Evolutionary conservation across 768 basidiomycete genomes (phyloP), one percentile per base, ranked within the genome.

Genomic region (Lactifluus piperatus): DNA sequence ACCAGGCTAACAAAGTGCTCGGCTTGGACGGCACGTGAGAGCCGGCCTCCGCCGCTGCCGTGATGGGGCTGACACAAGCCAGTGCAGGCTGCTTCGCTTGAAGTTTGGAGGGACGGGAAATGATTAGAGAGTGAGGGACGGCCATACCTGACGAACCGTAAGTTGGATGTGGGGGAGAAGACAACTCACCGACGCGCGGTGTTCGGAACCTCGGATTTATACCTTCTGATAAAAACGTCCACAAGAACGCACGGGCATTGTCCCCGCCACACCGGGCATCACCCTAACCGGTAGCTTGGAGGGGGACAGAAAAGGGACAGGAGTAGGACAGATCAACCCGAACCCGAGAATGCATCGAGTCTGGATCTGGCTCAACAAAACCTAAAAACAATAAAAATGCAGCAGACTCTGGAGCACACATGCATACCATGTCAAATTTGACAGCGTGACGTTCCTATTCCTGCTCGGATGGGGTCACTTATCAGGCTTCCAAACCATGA

Each of bases 71-170:
- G 30, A 55, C 32, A 51, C 55, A 60, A 46, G 58, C 44, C 51
- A n/a, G 51, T 24, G 64, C 34, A 36, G 44, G 56, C 26, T 41
- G 50, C 46, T 65, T 63, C 39, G 37, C 45, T 18, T 50, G 62
- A n/a, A 63, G 51, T 27, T 52, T 63, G 51, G 53, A 56, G 36
- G 64, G 64, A 44, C 62, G 55, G 46, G 62, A 64, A 39, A 63
- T 51, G 10, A 53, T 44, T 43, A 53, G 43, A 48, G 39, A 26
- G 24, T 13, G 45, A 14, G 47, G 36, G 24, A 56, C 20, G 43
- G 50, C 56, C 57, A 63, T 57, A 44, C 51, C 55, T 32, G 62
- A 60, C 53, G 56, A 49, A 57, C 52, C 41, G 48, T 51, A 41
- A 50, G 53, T 49, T 57, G 49, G 41, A 29, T 37, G 54, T 11